phyloP scores from a whole-genome alignment of 805 yeast species.

The Metschnikowia colocasiae region DNA sequence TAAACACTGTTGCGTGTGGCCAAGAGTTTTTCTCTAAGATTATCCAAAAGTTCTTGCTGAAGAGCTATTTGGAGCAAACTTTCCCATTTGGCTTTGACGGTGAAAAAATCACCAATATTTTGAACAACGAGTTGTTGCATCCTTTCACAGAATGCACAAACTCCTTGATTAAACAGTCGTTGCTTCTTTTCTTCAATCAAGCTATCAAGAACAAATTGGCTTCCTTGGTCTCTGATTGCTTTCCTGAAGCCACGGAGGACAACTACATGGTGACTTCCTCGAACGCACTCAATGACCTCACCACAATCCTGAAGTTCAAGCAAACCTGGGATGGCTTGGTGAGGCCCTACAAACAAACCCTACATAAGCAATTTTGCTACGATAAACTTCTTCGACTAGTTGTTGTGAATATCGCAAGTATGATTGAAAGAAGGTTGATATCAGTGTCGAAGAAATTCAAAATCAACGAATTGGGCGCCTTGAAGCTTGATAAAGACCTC shows the following conservation, averaged over 20 bases:
- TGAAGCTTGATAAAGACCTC: constrained; percentile 78
- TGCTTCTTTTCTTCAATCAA: constrained; percentile 47
- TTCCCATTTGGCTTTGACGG: constrained; percentile 39
- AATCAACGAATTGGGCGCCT: constrained; percentile 78
- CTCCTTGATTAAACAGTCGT: constrained; percentile 33
- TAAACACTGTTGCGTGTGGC: constrained; percentile 70
- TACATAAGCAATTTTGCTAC: constrained; percentile 51
- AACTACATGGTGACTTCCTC: constrained; percentile 31
- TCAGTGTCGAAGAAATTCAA: constrained; percentile 50
- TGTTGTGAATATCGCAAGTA: constrained; percentile 37
- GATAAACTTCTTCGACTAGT: constrained; percentile 45
- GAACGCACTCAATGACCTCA: constrained; percentile 26
- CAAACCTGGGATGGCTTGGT: constrained; percentile 62
- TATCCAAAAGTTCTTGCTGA: constrained; percentile 37
- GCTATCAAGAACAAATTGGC: constrained; percentile 43
- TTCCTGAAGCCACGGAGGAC: constrained; percentile 33
- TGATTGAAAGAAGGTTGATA: constrained; percentile 53
- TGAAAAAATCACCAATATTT: constrained; percentile 29
- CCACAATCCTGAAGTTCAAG: constrained; percentile 47
- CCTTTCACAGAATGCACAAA: constrained; percentile 28
- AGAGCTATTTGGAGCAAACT: constrained; percentile 21
- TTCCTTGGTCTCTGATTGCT: constrained; percentile 42
- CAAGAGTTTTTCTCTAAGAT: constrained; percentile 55
- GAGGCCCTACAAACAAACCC: constrained; percentile 58
- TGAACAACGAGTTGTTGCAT: constrained; percentile 30